Conservation (phyloP, 192 early-diverging fungal genomes). For the Mortierella alpina region DNA sequence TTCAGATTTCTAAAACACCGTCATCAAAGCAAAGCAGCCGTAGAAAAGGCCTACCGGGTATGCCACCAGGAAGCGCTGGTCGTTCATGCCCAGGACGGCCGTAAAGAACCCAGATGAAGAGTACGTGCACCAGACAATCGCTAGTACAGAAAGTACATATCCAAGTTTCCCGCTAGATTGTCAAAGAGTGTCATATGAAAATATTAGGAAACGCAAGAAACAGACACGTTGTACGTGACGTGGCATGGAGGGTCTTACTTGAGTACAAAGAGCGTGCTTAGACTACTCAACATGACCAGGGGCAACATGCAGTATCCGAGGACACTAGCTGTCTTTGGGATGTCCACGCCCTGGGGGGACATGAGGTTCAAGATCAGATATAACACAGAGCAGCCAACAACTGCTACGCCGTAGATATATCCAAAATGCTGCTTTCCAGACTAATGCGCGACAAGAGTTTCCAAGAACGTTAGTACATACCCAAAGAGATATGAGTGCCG, state of each 20-base stretch:
- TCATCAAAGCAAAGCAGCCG: constrained; percentile 92
- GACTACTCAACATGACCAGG: constrained; percentile 88
- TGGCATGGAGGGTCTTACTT: constrained; percentile 57
- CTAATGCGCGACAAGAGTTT: constrained; percentile 40
- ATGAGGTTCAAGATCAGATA: constrained; percentile 95
- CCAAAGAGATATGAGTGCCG: background rate
- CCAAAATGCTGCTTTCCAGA: constrained; percentile 96
- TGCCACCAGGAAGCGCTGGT: constrained; percentile 94
- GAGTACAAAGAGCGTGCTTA: constrained; percentile 76
- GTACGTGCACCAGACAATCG: constrained; percentile 95
- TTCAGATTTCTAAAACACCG: constrained; percentile 76
- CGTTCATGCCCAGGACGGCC: constrained; percentile 88
- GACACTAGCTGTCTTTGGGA: constrained; percentile 90
- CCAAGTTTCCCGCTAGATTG: constrained; percentile 65
- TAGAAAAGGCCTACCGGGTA: constrained; percentile 95
- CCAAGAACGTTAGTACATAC: background rate
- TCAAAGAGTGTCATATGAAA: background rate
- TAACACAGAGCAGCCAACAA: constrained; percentile 87
- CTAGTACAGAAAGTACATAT: constrained; percentile 70
- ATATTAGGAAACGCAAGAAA: background rate
- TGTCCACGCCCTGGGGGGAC: constrained; percentile 89
- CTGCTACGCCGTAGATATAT: constrained; percentile 95
- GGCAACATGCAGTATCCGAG: constrained; percentile 97
- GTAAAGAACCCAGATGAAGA: constrained; percentile 95
- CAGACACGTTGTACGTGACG: background rate